phyloP scores from a whole-genome alignment of 2,329 filamentous ascomycete species.

The Cordyceps cateniannulata region DNA sequence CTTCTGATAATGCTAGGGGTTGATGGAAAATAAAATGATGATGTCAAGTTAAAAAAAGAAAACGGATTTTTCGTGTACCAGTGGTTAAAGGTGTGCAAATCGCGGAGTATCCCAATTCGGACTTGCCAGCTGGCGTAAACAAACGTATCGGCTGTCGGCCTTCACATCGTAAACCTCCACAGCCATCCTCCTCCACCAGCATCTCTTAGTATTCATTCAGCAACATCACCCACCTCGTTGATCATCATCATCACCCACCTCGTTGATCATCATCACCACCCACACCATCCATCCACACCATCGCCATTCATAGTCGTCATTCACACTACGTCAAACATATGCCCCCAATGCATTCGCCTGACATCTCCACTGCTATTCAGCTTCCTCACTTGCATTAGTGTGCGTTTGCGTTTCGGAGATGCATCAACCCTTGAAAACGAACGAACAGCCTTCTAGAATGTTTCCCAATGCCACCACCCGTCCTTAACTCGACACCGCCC shows the following conservation, averaged over 20 bases:
- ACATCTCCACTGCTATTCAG: conserved; percentile 4
- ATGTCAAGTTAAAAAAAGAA: background rate
- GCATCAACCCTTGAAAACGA: background rate
- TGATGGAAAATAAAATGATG: background rate
- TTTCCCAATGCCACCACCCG: background rate
- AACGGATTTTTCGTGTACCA: too few species aligned
- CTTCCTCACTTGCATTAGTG: conserved; percentile 4
- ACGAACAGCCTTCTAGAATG: conserved; percentile 10
- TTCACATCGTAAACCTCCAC: background rate
- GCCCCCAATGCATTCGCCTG: background rate
- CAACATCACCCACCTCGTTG: background rate
- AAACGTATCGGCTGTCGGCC: background rate
- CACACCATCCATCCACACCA: background rate
- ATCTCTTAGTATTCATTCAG: background rate
- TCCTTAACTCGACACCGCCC: background rate
- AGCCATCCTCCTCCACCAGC: background rate
- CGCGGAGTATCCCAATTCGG: background rate
- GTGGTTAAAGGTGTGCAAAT: background rate
- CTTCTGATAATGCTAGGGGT: background rate
- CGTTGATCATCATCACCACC: background rate
- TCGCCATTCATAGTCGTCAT: background rate
- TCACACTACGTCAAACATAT: background rate
- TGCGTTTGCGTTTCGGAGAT: background rate
- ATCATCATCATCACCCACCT: background rate
- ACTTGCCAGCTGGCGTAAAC: background rate